phyloP scores from a whole-genome alignment of 805 yeast species.

The Saccharomycopsis sp. region DNA sequence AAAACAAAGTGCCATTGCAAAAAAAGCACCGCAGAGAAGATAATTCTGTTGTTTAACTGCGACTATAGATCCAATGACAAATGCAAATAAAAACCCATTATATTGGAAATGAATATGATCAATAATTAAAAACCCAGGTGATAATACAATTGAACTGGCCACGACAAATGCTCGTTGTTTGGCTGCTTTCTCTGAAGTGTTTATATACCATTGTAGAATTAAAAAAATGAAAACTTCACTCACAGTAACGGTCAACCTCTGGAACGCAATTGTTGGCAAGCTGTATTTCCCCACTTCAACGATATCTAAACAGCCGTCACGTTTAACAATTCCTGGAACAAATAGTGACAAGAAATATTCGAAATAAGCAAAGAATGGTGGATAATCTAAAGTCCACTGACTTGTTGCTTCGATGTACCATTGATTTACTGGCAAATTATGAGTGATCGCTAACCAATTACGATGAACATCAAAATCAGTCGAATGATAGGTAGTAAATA shows the following conservation, averaged over 20 bases:
- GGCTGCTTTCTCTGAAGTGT: conserved; percentile 36
- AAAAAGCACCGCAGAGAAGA: conserved; percentile 58
- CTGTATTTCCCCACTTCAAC: conserved; percentile 62
- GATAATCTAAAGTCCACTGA: conserved; percentile 95
- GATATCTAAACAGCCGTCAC: conserved; percentile 75
- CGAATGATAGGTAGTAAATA: conserved; percentile 80
- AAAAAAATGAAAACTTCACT: conserved; percentile 67
- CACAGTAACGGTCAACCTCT: conserved; percentile 69
- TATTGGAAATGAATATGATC: conserved; percentile 98
- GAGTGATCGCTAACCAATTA: conserved; percentile 92
- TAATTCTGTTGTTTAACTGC: conserved; percentile 55
- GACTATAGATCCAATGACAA: conserved; percentile 66
- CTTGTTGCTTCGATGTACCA: conserved; percentile 81
- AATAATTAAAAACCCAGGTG: conserved; percentile 85
- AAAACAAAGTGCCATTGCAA: conserved; percentile 77
- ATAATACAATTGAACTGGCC: conserved; percentile 73
- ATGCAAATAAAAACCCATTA: conserved; percentile 88
- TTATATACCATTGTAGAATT: conserved; percentile 66
- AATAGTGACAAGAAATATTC: conserved; percentile 73
- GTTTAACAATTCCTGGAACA: conserved; percentile 54
- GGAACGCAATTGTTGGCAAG: conserved; percentile 74
- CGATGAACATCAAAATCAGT: conserved; percentile 97
- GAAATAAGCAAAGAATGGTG: conserved; percentile 95
- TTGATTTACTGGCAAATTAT: conserved; percentile 57
- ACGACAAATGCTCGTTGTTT: conserved; percentile 54